Evolutionary conservation across 2,329 filamentous ascomycete species (phyloP), one percentile per base, ranked within the genome.

Genomic region (Teratosphaeriaceae sp.): DNA sequence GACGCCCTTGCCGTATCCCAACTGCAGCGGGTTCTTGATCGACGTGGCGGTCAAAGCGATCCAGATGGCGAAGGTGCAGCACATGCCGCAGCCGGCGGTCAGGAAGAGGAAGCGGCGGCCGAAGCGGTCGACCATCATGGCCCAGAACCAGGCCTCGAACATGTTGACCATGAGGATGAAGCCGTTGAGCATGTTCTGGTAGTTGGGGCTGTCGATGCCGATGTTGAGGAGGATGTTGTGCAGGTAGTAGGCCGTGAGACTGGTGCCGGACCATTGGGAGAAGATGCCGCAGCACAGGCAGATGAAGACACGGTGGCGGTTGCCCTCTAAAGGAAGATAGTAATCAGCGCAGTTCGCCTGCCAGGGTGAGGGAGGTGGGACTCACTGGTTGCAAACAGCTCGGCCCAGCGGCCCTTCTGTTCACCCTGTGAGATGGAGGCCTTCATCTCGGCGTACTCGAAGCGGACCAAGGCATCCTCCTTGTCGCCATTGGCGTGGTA

Each of bases 101-200:
- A 62, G 45, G 49, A 59, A 62, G 22, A 61, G 45, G 1, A 50
- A 48, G 2, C 58, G 49, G 7, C 59, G 56, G 24, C 57, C 58
- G 18, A 61, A 22, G 13, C 51, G 47, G 27, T 62, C 60, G 31
- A 58, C 53, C n/a, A 61, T 49, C 34, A 60, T 51, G 39, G 55
- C 54, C 27, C 44, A 46, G 46, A 78, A 78, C 46, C 79, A 78
- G 58, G 79, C 79, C 40, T 55, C 48, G 23, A 61, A 58, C 5
- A 84, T 63, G 55, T 78, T 66, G 67, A 82, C 69, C 24, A 79
- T 73, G 5, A 72, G 79, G 60, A 78, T 76, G 51, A 79, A 75
- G 47, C 69, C 67, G 40, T 68, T 68, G 45, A 69, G 64, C 15
- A 61, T 46, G 5, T 61, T 56, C 50, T 65, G 61, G 27, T 54